Evolutionary conservation across 2,329 filamentous ascomycete species (phyloP).

Genomic region (Alternaria triticimaculans): DNA sequence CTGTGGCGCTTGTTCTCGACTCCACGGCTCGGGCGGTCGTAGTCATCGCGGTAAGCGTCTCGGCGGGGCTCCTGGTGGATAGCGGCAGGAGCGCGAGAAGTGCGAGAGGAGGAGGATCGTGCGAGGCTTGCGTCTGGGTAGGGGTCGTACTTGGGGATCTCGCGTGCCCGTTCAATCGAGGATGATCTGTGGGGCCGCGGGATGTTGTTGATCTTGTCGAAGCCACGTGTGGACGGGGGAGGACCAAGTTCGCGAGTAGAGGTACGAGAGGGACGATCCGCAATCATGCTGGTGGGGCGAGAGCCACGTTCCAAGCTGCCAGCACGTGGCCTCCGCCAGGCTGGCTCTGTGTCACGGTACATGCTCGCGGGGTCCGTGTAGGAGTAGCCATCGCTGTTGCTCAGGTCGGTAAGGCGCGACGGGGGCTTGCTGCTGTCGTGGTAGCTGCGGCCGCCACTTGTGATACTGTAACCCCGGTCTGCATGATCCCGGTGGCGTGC

Average conservation of each 20-base stretch:
- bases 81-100: slow-evolving; percentile 51
- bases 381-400: slow-evolving; percentile 55
- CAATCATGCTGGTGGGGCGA: slow-evolving; percentile 55
- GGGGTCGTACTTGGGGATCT: slow-evolving; percentile 43
- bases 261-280: slow-evolving; percentile 46
- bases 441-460: slow-evolving; percentile 43
- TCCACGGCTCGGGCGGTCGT: slow-evolving; percentile 53
- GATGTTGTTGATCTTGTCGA: slow-evolving; percentile 68
- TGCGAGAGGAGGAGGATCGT: slow-evolving; percentile 50
- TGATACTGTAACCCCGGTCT: slow-evolving; percentile 31
- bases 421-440: slow-evolving; percentile 34
- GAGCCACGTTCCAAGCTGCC: slow-evolving; percentile 55
- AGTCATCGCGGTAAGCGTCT: slow-evolving; percentile 52
- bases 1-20: slow-evolving; percentile 48
- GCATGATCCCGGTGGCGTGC: slow-evolving; percentile 34
- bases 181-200: slow-evolving; percentile 35
- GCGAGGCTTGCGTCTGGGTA: slow-evolving; percentile 47
- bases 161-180: slow-evolving; percentile 43
- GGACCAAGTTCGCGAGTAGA: slow-evolving; percentile 56
- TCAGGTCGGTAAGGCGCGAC: slow-evolving; percentile 42
- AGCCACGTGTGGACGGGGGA: slow-evolving; percentile 72
- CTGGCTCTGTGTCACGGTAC: slow-evolving; percentile 59
- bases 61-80: slow-evolving; percentile 57
- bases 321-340: slow-evolving; percentile 53
- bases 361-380: slow-evolving; percentile 59